A percentile compares a stretch with the other conserved stretches of the same genome.
Evolutionary conservation across 1,139 yeast species (phyloP).

Genomic region (Torulaspora pretoriensis): DNA sequence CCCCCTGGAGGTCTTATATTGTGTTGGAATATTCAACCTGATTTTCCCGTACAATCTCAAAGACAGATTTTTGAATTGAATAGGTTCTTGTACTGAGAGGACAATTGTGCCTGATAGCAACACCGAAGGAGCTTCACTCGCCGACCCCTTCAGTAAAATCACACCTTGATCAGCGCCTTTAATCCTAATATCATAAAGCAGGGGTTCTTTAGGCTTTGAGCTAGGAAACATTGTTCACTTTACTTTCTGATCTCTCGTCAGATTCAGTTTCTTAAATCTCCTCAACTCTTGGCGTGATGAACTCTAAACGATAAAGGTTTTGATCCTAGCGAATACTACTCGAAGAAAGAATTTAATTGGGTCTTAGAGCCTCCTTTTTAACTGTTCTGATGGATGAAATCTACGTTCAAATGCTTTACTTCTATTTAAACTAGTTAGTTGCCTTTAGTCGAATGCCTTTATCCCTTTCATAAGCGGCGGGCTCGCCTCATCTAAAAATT

Average conservation of each 20-base stretch:
- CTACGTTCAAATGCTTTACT: not conserved
- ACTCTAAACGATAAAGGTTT: no score
- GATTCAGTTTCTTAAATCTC: not conserved
- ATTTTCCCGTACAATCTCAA: conserved; percentile 64
- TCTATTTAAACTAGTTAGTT: not conserved
- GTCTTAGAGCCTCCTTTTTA: not conserved
- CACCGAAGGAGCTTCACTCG: conserved; percentile 74
- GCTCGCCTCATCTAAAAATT: not conserved
- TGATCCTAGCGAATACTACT: no score
- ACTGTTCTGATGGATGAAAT: not conserved
- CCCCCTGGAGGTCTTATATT: conserved; percentile 46
- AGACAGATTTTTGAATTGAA: conserved; percentile 58
- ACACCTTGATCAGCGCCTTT: conserved; percentile 74
- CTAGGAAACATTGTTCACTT: conserved; percentile 12
- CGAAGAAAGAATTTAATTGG: not conserved
- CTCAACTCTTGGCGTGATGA: no score
- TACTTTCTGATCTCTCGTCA: not conserved
- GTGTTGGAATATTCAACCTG: conserved; percentile 55
- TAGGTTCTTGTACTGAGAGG: conserved; percentile 70
- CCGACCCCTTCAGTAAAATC: conserved; percentile 70
- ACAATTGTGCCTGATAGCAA: conserved; percentile 74
- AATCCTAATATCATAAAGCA: conserved; percentile 34
- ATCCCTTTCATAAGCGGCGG: not conserved
- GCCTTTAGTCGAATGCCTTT: not conserved
- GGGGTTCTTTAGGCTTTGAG: conserved; percentile 24